Percentiles rank a stretch among this genome's conserved stretches.
Conservation (phyloP, 2,329 filamentous ascomycete genomes). For the Exophiala spinifera region DNA sequence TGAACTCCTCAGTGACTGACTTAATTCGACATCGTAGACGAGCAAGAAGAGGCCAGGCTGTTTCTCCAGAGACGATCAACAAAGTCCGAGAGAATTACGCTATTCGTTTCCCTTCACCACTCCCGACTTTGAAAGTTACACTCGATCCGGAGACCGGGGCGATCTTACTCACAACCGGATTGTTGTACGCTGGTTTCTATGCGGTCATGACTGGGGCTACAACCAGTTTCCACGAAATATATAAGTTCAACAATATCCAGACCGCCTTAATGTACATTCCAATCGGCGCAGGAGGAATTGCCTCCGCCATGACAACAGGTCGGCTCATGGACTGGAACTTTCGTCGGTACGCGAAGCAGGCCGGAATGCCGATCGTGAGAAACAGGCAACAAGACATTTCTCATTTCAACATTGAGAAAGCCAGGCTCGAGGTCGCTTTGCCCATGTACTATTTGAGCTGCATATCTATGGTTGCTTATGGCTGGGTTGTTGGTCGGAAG, state of each 20-base stretch:
- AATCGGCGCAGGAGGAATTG: slow-evolving; percentile 26
- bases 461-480: slow-evolving; percentile 38
- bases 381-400: slow-evolving; percentile 27
- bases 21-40: slow-evolving; percentile 1
- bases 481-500: slow-evolving; percentile 39
- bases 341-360: slow-evolving; percentile 34
- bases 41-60: neutral
- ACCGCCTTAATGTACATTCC: slow-evolving; percentile 37
- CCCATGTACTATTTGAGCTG: slow-evolving; percentile 38
- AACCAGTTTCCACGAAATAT: slow-evolving; percentile 41
- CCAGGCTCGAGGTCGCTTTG: slow-evolving; percentile 41
- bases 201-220: slow-evolving; percentile 40
- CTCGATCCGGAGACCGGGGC: slow-evolving; percentile 48
- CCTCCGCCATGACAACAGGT: slow-evolving; percentile 26
- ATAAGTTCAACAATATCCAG: slow-evolving; percentile 47
- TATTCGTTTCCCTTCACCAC: slow-evolving; percentile 22
- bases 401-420: slow-evolving; percentile 44
- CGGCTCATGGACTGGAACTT: slow-evolving; percentile 41
- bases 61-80: neutral
- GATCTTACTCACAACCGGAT: slow-evolving; percentile 48
- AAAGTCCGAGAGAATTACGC: too few species aligned
- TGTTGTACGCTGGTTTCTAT: slow-evolving; percentile 49
- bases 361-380: slow-evolving; percentile 32
- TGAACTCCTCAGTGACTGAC: slow-evolving; percentile 34
- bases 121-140: slow-evolving; percentile 40